Percentiles rank a stretch among this genome's conserved stretches.
Conservation (phyloP, 2,329 filamentous ascomycete genomes). For the Epicoccum nigrum region DNA sequence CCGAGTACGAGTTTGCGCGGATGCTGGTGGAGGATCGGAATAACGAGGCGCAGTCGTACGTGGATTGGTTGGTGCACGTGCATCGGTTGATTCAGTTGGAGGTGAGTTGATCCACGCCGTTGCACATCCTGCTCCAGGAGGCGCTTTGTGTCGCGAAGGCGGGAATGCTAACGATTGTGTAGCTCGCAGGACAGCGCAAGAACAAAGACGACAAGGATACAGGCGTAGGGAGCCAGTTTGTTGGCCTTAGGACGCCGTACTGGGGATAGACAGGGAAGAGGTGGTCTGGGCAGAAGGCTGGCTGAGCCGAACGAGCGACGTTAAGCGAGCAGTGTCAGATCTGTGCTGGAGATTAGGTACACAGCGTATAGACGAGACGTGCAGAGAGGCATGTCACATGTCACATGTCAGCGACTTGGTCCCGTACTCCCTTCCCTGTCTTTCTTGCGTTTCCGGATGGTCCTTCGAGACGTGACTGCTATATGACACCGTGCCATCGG, state of each 20-base stretch:
- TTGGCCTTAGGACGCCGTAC: slow-evolving; percentile 49
- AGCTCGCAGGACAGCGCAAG: slow-evolving; percentile 71
- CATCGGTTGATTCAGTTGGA: slow-evolving; percentile 93
- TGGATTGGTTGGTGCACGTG: slow-evolving; percentile 96
- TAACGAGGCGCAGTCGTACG: slow-evolving; percentile 96
- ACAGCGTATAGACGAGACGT: too few relatives aligned
- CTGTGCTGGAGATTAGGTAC: too few relatives aligned
- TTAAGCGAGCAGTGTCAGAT: too few relatives aligned
- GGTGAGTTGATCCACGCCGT: slow-evolving; percentile 40
- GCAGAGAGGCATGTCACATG: too few relatives aligned
- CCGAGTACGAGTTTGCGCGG: slow-evolving; percentile 94
- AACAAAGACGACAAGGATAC: slow-evolving; percentile 63
- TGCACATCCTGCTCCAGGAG: background rate
- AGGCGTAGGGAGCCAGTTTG: slow-evolving; percentile 40
- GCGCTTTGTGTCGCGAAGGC: slow-evolving; percentile 1
- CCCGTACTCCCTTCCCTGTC: too few relatives aligned
- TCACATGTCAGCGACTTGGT: too few relatives aligned
- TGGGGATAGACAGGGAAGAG: too few relatives aligned
- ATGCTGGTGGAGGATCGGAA: slow-evolving; percentile 93
- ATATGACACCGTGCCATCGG: too few relatives aligned
- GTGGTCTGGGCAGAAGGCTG: too few relatives aligned
- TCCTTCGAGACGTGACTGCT: too few relatives aligned
- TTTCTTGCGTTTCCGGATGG: too few relatives aligned
- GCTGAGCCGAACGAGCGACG: too few relatives aligned
- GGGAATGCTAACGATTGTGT: background rate